Evolutionary conservation across 2,329 filamentous ascomycete genomes (phyloP), one percentile per base, ranked within the genome.

Genomic region (Monosporascus sp.): DNA sequence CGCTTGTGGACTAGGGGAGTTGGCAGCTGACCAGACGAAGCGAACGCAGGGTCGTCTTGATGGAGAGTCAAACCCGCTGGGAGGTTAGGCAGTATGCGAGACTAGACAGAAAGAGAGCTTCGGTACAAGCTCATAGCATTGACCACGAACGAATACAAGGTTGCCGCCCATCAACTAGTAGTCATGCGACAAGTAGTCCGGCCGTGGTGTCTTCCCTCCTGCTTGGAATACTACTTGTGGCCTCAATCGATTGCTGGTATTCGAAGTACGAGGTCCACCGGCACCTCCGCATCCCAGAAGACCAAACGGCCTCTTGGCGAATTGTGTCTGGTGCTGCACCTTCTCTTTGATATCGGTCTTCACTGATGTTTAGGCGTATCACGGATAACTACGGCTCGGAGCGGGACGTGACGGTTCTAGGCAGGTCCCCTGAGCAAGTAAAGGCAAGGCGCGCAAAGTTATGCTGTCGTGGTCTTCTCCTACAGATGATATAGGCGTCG

Each of bases 221-320:
- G 53, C 53, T 54, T 54, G 49, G 48, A 56, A 50, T 51, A 52
- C 31, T 54, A 5, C 5, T 24, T 56, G 55, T 49, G 55, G 58
- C 63, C 60, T 63, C 42, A 17, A n/a, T 22, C 57, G 60, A 63
- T 59, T 60, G 59, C 62, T 60, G 56, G 51, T 60, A 58, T 60
- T 54, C 58, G 57, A 61, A 61, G 57, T 60, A 60, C 60, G 60
- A 67, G 63, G 63, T 60, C 64, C 63, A 61, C 65, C 65, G 58
- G 63, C 66, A 60, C 63, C 64, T 61, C 66, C 65, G 67, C 66
- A 69, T 68, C 64, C 65, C 66, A 65, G 58, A 64, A 60, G 65
- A 67, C 65, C 66, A 53, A 61, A 54, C 55, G 64, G 65, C 60
- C 65, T 55, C 64, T 57, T 64, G 53, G 55, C 62, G 58, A 57